These are phyloP conservation scores for Xylaria sp. DNA, from an alignment of 2,329 filamentous ascomycete genomes.

Conservation along the genomic window DNA sequence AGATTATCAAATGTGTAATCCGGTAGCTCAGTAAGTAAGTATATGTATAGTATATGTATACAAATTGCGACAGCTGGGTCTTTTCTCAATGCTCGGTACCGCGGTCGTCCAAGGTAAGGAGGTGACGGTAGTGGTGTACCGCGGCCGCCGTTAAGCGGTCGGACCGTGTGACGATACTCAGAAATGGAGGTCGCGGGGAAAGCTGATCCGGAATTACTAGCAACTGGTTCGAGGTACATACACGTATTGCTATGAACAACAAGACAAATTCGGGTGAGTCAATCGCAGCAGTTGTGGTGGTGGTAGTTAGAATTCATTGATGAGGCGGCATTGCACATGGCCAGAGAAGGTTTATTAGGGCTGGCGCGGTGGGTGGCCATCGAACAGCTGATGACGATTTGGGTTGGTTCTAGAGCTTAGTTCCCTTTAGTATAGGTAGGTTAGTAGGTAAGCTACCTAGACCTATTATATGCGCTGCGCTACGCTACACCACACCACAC, in stretches of 20 bases:
- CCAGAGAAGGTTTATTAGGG: conserved; percentile 8
- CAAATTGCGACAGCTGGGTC: conserved; percentile 22
- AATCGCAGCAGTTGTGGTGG: background rate
- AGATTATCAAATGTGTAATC: conserved; percentile 19
- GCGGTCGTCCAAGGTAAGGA: conserved; percentile 7
- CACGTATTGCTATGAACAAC: too few relatives aligned
- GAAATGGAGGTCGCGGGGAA: background rate
- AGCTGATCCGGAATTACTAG: conserved; percentile 1
- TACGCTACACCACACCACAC: too few relatives aligned
- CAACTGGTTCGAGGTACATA: background rate
- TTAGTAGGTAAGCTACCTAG: too few relatives aligned
- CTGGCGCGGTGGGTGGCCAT: conserved; percentile 9
- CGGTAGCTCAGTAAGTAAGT: background rate
- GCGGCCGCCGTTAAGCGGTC: background rate
- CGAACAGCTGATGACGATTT: conserved; percentile 4
- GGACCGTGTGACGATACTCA: background rate
- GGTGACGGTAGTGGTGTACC: background rate
- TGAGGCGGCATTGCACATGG: conserved; percentile 5
- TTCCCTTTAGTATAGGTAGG: background rate
- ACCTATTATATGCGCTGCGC: too few relatives aligned
- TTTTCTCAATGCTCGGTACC: conserved; percentile 1
- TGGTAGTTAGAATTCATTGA: background rate
- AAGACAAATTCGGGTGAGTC: background rate
- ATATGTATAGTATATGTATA: too few relatives aligned
- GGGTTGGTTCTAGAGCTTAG: conserved; percentile 9